phyloP scores from a whole-genome alignment of 768 basidiomycete species.

The Suillus cothurnatus region DNA sequence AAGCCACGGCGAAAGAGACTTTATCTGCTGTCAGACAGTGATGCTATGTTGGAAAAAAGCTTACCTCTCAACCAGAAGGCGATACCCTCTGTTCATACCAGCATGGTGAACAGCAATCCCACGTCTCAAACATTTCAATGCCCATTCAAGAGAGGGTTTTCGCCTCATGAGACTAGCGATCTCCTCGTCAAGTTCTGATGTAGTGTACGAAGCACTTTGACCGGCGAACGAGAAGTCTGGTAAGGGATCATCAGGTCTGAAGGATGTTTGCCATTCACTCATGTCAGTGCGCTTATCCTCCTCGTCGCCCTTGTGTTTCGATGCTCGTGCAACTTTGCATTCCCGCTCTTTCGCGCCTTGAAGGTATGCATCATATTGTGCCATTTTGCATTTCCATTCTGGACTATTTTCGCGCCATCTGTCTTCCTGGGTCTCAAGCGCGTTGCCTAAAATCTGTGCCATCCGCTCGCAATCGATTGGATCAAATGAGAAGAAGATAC shows the following conservation, averaged over 20 bases:
- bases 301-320: slow-evolving; percentile 39
- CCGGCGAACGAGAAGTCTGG: slow-evolving; percentile 64
- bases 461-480: slow-evolving; percentile 59
- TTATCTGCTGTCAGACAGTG: slow-evolving; percentile 7
- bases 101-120: slow-evolving; percentile 73
- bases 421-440: slow-evolving; percentile 46
- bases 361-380: slow-evolving; percentile 54
- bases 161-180: slow-evolving; percentile 38
- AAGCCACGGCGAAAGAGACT: slow-evolving; percentile 66
- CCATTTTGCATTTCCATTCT: slow-evolving; percentile 53
- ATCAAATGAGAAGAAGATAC: slow-evolving; percentile 70
- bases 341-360: slow-evolving; percentile 49
- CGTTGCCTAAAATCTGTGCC: slow-evolving; percentile 38
- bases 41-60: not conserved
- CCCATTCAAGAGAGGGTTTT: slow-evolving; percentile 42
- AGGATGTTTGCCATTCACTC: slow-evolving; percentile 51
- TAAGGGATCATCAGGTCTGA: slow-evolving; percentile 59
- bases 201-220: slow-evolving; percentile 42
- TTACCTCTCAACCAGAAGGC: slow-evolving; percentile 59
- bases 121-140: slow-evolving; percentile 49
- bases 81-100: slow-evolving; percentile 67
- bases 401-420: slow-evolving; percentile 49
- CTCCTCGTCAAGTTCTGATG: slow-evolving; percentile 51
- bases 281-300: slow-evolving; percentile 27
- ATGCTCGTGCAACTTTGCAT: slow-evolving; percentile 41